Base-by-base conservation (phyloP, 116 monocot genomes). In the Zostera marina region DNA sequence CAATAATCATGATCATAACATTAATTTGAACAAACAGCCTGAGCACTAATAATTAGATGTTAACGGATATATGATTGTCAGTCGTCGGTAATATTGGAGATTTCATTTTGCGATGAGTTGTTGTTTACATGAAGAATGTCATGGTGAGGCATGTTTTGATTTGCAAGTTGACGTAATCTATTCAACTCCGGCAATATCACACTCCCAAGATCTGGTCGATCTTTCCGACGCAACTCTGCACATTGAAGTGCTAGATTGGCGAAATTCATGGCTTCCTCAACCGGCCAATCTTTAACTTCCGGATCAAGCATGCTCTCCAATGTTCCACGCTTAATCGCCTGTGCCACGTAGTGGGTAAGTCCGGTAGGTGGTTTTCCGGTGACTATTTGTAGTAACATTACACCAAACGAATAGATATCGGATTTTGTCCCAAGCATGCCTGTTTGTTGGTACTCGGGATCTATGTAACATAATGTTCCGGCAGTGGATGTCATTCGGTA, bases 401-500 rank as follows among this genome's bases (percentile, higher is more conserved):
- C 16, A 5, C 62, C 62, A 1, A 62, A 25, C 26, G 62, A 62
- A 26, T 62, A 62, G 9, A 62, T 47, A 26, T 62, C 62, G 10
- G 62, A 62, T 44, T 62, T 62, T 26, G 25, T 46, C 25, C 62
- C 62, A 9, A 62, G 47, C 62, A 62, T 62, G 46, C 62, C 62
- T 1, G 62, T 62, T 12, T 62, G 62, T 16, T 62, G 62, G 62
- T 62, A 62, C 46, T 62, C 62, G 0, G 62, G 62, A 10, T 62
- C 62, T 26, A 62, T 62, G 62, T 62, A 62, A 47, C 62, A 62
- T 46, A 62, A 48, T 5, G 48, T 62, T 4, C 62, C 62, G 32
- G 62, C 62, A 1, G 62, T 22, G 45, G 62, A 48, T 19, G 62
- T 62, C 47, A 62, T 11, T 5, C 62, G 62, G 62, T 47, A 47